Evolutionary conservation across 1,139 yeast genomes (phyloP).

Genomic region (Lipomyces yarrowii): DNA sequence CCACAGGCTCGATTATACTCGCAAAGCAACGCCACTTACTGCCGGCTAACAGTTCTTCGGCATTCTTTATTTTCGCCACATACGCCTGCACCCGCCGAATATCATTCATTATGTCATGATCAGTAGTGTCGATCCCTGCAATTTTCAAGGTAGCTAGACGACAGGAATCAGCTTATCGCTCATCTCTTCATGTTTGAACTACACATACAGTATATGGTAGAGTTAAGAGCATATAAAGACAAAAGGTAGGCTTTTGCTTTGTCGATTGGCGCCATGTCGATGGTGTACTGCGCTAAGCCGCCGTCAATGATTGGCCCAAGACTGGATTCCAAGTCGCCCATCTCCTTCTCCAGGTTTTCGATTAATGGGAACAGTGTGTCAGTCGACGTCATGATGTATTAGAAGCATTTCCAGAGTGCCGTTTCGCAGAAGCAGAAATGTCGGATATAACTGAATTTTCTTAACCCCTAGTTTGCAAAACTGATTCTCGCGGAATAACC

Average conservation of each 20-base stretch:
- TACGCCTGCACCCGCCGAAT: slow-evolving; percentile 67
- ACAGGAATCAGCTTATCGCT: slow-evolving; percentile 44
- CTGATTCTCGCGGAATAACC: background rate
- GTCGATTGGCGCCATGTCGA: slow-evolving; percentile 37
- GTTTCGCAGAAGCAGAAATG: background rate
- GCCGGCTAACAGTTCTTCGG: slow-evolving; percentile 39
- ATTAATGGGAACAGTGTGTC: background rate
- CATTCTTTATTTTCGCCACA: slow-evolving; percentile 61
- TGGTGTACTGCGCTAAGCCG: slow-evolving; percentile 39
- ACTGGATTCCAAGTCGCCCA: slow-evolving; percentile 38
- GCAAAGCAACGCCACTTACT: slow-evolving; percentile 17
- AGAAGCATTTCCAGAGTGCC: background rate
- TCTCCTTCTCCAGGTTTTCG: slow-evolving; percentile 35
- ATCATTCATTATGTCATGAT: slow-evolving; percentile 70
- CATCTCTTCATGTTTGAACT: slow-evolving; percentile 39
- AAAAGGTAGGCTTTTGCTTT: slow-evolving; percentile 43
- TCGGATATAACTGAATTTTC: too few relatives aligned
- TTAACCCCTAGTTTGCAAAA: background rate
- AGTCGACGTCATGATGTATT: background rate
- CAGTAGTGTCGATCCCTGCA: slow-evolving; percentile 58
- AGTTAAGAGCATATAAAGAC: slow-evolving; percentile 47
- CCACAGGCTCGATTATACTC: background rate
- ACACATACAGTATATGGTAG: slow-evolving; percentile 46
- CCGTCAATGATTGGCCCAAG: slow-evolving; percentile 37
- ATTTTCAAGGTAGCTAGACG: slow-evolving; percentile 61